Evolutionary conservation across 768 basidiomycete species (phyloP).

Genomic region (Tulasnella sp.): DNA sequence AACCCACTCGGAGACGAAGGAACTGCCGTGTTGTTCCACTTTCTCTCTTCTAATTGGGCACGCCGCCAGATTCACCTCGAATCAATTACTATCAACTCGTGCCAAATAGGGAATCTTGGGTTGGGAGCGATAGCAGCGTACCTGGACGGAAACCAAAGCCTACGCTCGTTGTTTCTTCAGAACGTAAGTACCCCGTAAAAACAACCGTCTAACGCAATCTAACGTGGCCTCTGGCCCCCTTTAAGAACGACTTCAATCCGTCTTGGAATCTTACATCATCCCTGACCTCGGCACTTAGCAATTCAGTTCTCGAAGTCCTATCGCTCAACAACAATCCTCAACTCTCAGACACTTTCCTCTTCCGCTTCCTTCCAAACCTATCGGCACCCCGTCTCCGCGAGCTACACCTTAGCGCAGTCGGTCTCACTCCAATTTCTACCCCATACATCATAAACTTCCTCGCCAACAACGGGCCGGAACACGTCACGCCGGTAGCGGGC

Average conservation of each 20-base stretch:
- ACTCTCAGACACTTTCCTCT: slow-evolving; percentile 51
- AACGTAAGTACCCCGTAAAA: slow-evolving; percentile 45
- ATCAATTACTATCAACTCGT: slow-evolving; percentile 57
- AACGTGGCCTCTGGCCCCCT: not conserved
- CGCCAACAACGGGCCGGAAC: slow-evolving; percentile 28
- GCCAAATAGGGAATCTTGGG: slow-evolving; percentile 52
- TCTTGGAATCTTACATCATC: slow-evolving; percentile 37
- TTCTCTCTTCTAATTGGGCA: slow-evolving; percentile 49
- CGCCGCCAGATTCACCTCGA: slow-evolving; percentile 41
- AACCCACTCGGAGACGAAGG: slow-evolving; percentile 59
- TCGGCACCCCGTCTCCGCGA: slow-evolving; percentile 49
- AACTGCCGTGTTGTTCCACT: slow-evolving; percentile 51
- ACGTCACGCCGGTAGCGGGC: not conserved
- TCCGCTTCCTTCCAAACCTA: slow-evolving; percentile 49
- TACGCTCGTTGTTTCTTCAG: slow-evolving; percentile 54
- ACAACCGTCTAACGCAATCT: not conserved
- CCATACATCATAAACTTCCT: slow-evolving; percentile 49
- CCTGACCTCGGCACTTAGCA: slow-evolving; percentile 52
- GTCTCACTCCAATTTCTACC: slow-evolving; percentile 44
- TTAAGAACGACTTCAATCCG: slow-evolving; percentile 34
- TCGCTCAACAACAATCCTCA: slow-evolving; percentile 49
- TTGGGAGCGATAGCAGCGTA: slow-evolving; percentile 53
- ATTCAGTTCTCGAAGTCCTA: slow-evolving; percentile 50
- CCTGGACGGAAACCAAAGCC: slow-evolving; percentile 43
- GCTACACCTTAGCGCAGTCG: slow-evolving; percentile 53